Conservation (phyloP, 2,329 filamentous ascomycete species). For the Ophiostoma tasmaniense region DNA sequence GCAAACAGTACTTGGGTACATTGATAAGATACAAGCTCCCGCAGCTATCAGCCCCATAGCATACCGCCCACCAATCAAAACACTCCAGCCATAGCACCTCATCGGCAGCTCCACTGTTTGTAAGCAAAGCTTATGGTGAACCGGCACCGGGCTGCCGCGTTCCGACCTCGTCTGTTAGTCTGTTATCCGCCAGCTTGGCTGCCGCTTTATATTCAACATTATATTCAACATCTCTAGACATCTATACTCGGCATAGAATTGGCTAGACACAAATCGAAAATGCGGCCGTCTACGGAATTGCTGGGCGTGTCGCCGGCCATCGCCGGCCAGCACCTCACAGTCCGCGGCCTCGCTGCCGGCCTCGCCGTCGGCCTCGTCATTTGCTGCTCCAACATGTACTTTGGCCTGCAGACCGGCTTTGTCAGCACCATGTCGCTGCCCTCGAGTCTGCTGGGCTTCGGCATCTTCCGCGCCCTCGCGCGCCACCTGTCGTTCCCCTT, state of each 20-base stretch:
- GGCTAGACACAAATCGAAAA: neutral
- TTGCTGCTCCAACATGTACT: slow-evolving; percentile 97
- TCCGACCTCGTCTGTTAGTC: neutral
- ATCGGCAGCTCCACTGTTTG: neutral
- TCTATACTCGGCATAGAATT: neutral
- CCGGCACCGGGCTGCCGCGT: neutral
- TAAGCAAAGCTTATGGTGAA: neutral
- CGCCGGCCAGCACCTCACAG: slow-evolving; percentile 65
- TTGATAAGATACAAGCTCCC: neutral
- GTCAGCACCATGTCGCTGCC: slow-evolving; percentile 92
- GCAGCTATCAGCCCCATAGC: neutral
- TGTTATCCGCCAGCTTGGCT: neutral
- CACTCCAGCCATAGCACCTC: neutral
- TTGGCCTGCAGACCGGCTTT: slow-evolving; percentile 56
- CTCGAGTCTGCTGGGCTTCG: slow-evolving; percentile 86
- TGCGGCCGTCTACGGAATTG: slow-evolving; percentile 14
- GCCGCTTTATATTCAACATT: neutral
- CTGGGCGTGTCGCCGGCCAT: slow-evolving; percentile 18
- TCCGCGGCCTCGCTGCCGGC: slow-evolving; percentile 71
- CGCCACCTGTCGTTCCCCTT: slow-evolving; percentile 71
- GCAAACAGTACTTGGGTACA: no score
- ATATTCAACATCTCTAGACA: neutral
- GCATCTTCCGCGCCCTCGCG: slow-evolving; percentile 75
- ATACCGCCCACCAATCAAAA: neutral
- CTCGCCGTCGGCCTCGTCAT: slow-evolving; percentile 81